A percentile compares a stretch with the other conserved stretches of the same genome.
Evolutionary conservation across 208 protist genomes (phyloP).

Genomic region (Strigomonas galati): DNA sequence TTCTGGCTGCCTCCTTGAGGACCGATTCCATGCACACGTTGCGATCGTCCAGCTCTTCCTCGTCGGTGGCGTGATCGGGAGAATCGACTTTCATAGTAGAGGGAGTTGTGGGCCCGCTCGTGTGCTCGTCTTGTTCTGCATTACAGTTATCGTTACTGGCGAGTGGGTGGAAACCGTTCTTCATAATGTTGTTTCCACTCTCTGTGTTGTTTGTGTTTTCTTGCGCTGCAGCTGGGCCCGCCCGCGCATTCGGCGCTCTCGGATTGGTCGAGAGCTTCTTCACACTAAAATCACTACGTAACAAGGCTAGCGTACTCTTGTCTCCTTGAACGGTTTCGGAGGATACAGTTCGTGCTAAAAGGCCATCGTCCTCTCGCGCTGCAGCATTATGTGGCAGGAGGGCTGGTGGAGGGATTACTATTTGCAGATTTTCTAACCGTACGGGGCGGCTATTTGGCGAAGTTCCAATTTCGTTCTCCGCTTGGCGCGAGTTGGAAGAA

Average conservation of each 20-base stretch:
- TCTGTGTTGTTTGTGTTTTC: not conserved
- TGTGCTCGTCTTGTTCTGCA: not conserved
- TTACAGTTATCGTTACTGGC: not conserved
- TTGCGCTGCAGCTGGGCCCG: not conserved
- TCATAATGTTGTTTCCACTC: too few relatives aligned
- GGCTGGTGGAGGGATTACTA: not conserved
- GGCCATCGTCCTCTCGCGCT: not conserved
- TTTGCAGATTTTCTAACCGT: too few relatives aligned
- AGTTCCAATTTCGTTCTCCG: not conserved
- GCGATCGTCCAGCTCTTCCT: not conserved
- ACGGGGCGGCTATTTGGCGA: not conserved
- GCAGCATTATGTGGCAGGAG: not conserved
- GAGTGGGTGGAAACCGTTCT: not conserved
- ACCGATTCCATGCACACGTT: conserved; percentile 36
- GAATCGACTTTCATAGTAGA: not conserved
- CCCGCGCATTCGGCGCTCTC: not conserved
- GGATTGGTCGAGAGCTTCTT: conserved; percentile 4
- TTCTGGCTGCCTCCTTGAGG: conserved; percentile 44
- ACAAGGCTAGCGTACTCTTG: conserved; percentile 9
- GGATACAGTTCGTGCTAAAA: not conserved
- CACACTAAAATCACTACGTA: conserved; percentile 5
- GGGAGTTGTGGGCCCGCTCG: not conserved
- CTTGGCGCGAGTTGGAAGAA: too few relatives aligned
- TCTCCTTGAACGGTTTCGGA: not conserved
- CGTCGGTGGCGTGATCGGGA: not conserved